These are phyloP conservation scores for Globisporangium acanthophoron DNA, from an alignment of 352 stramenopile genomes.

Conservation along the genomic window DNA sequence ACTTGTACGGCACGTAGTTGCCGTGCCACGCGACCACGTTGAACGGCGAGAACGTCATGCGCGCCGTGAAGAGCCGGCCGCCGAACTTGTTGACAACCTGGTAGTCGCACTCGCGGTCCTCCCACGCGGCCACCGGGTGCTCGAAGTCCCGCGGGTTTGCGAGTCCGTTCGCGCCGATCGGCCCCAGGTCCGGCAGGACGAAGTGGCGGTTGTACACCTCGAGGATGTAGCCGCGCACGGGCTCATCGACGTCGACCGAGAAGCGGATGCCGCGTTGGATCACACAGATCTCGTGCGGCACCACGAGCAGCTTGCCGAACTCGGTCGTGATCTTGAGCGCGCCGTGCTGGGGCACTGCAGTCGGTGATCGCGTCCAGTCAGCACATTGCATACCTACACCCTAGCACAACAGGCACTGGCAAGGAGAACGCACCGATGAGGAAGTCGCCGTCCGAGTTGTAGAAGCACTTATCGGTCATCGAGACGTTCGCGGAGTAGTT, in stretches of 20 bases:
- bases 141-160: constrained; percentile 96
- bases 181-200: constrained; percentile 91
- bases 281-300: constrained; percentile 92
- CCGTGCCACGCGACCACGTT: constrained; percentile 98
- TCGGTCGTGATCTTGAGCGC: constrained; percentile 92
- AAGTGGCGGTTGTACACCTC: constrained; percentile 97
- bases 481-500: constrained; percentile 89
- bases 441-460: constrained; percentile 97
- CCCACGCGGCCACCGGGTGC: constrained; percentile 86
- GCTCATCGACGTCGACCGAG: constrained; percentile 79
- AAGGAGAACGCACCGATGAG: constrained; percentile 69
- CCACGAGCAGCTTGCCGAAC: constrained; percentile 84
- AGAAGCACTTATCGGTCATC: constrained; percentile 90
- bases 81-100: constrained; percentile 87
- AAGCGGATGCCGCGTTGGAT: constrained; percentile 95
- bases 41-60: constrained; percentile 89
- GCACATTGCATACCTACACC: background rate
- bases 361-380: background rate
- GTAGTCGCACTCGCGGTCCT: constrained; percentile 80
- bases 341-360: constrained; percentile 86
- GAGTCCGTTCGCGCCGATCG: constrained; percentile 95
- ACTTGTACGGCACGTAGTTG: constrained; percentile 98
- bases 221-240: constrained; percentile 91
- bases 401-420: background rate
- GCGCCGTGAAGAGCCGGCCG: constrained; percentile 83